Conservation (phyloP, 177 flowering plant species). For the Vitis hybrid region DNA sequence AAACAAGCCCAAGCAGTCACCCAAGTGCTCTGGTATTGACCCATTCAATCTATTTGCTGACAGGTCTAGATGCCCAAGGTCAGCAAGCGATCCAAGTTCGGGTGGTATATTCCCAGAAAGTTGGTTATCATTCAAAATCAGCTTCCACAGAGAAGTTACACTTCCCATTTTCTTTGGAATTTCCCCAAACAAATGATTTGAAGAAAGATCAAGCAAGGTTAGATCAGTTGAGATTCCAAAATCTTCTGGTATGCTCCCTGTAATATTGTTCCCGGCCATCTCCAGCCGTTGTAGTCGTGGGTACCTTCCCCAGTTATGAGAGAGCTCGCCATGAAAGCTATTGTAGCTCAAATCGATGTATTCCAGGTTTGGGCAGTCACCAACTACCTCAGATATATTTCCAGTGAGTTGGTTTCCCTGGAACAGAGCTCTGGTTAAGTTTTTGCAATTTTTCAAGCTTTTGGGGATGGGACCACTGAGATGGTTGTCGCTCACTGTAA, state of each 20-base stretch:
- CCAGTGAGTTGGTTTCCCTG: background rate
- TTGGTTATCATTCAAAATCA: no score
- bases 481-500: background rate
- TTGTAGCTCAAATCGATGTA: conserved; percentile 2
- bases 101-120: conserved; percentile 9
- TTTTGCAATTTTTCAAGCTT: background rate
- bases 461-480: background rate
- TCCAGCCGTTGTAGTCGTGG: background rate
- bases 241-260: conserved; percentile 10
- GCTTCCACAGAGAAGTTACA: no score
- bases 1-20: no score
- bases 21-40: no score
- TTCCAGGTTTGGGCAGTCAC: background rate
- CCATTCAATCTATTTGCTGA: background rate
- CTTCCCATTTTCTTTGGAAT: conserved; percentile 18
- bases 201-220: conserved; percentile 6
- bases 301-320: conserved; percentile 10
- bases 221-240: conserved; percentile 8
- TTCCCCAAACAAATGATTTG: conserved; percentile 1
- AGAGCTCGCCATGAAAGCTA: conserved; percentile 13
- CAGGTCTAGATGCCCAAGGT: conserved; percentile 9
- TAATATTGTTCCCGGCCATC: background rate
- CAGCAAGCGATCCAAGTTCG: conserved; percentile 6
- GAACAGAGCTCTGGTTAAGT: background rate
- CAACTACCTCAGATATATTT: background rate